A percentile compares a stretch with the other conserved stretches of the same genome.
These are phyloP conservation scores for Tripidium arundinaceum DNA, from an alignment of 202 grass and related monocot genomes.

Conservation along the genomic window DNA sequence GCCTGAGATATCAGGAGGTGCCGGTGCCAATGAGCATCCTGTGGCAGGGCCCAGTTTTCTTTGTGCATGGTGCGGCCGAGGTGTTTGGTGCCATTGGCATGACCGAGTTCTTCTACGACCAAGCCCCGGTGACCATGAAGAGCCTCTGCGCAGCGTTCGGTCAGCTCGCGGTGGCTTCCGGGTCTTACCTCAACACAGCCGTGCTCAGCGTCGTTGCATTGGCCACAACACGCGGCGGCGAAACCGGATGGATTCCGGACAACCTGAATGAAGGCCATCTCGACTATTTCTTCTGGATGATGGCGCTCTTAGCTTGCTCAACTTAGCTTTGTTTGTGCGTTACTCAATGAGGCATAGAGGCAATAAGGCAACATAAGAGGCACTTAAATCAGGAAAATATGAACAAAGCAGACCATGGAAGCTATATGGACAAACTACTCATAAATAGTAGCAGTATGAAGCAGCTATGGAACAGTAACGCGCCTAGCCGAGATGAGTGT, in stretches of 20 bases:
- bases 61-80: constrained; percentile 21
- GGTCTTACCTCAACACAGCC: constrained; percentile 28
- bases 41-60: constrained; percentile 39
- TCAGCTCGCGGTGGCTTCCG: constrained; percentile 27
- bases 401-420: background rate
- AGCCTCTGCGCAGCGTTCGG: constrained; percentile 57
- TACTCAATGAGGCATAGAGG: background rate
- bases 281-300: constrained; percentile 84
- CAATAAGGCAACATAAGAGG: background rate
- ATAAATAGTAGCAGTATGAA: background rate
- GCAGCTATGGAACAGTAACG: too few relatives aligned
- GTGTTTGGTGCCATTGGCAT: constrained; percentile 25
- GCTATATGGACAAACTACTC: background rate
- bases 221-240: background rate
- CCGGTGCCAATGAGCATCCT: constrained; percentile 37
- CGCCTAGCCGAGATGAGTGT: too few relatives aligned
- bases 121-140: constrained; percentile 65
- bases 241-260: constrained; percentile 59
- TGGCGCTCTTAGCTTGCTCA: constrained; percentile 53
- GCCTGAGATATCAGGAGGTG: background rate
- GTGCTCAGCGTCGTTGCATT: constrained; percentile 14
- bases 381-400: background rate
- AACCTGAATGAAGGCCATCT: constrained; percentile 67
- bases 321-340: constrained; percentile 32
- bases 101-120: constrained; percentile 52